Base-by-base conservation (phyloP, 257 asterid species). In the Prunella vulgaris region DNA sequence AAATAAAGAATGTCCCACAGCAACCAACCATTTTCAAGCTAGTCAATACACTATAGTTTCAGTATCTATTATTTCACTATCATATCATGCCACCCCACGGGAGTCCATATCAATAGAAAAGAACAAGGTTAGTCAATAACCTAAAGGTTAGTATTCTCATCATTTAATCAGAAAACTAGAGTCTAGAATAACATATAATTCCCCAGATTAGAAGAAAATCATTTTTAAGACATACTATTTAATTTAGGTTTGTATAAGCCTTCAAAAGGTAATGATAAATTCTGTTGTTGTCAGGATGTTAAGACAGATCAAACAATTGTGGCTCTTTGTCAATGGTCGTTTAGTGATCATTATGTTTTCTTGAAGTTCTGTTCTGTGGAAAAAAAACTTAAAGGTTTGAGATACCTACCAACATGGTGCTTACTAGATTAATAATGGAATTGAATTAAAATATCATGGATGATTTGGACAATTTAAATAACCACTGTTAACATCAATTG, bases 1-100 rank as follows among this genome's bases (percentile, higher is more conserved):
- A 53, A 12, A 67, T 18, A 35, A 21, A 65, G 53, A 64, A 51
- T 4, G 20, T 40, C 40, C 21, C 37, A 40, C 49, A 68, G 54
- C 38, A 65, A 71, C 25, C 58, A 60, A 17, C 62, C 71, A 59
- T 24, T 37, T 30, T 71, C 58, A 33, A 64, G 38, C 21, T 53
- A 33, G 38, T 21, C 52, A 33, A 14, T 35, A 53, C 57, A 70
- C 38, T 46, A 32, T 30, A 60, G 46, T 44, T 64, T 38, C 57
- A 69, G 12, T 46, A 46, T 46, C 17, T 46, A n/a, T 15, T 17
- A 40, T 57, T 40, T 57, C 46, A 42, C 30, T 38, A 7, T 21
- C 66, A 57, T 54, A 20, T 69, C 7, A 56, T 30, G 30, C 58
- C 49, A 38, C 49, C 14, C 20, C 37, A 69, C 9, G 30, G 49